Percentiles rank a stretch among this genome's conserved stretches.
phyloP scores from a whole-genome alignment of 148 eudicot genomes.

The Arctostaphylos glauca region DNA sequence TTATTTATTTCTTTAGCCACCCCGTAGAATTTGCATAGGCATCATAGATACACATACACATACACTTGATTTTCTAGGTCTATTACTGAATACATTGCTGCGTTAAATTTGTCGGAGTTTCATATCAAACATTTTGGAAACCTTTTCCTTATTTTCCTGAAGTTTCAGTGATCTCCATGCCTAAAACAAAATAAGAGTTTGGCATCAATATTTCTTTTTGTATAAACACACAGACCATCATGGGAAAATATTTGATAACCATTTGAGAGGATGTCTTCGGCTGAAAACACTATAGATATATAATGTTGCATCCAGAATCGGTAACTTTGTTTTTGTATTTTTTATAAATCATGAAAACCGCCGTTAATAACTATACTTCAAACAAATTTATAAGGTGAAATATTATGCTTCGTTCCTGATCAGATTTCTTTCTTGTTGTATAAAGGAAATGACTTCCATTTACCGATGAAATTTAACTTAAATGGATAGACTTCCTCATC shows the following conservation, averaged over 20 bases:
- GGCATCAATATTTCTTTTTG: neutral
- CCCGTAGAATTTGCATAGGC: neutral
- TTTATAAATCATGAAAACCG: neutral
- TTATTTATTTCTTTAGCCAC: neutral
- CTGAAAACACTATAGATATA: neutral
- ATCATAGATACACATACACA: neutral
- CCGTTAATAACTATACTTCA: neutral
- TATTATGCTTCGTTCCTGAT: neutral
- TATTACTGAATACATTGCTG: neutral
- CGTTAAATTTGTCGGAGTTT: neutral
- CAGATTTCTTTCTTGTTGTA: neutral
- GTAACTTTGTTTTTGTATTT: neutral
- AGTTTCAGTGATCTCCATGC: neutral
- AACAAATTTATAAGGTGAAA: neutral
- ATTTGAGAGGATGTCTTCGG: neutral
- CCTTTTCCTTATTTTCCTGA: neutral
- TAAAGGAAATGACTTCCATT: neutral
- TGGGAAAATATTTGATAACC: neutral
- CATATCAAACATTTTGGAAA: neutral
- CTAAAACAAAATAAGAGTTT: neutral
- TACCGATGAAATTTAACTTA: neutral
- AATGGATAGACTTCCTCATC: neutral
- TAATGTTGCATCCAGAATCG: neutral
- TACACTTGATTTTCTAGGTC: neutral
- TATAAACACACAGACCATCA: neutral